These are phyloP conservation scores for Phanerodontia chrysosporium DNA, from an alignment of 768 basidiomycete species.

Conservation along the genomic window DNA sequence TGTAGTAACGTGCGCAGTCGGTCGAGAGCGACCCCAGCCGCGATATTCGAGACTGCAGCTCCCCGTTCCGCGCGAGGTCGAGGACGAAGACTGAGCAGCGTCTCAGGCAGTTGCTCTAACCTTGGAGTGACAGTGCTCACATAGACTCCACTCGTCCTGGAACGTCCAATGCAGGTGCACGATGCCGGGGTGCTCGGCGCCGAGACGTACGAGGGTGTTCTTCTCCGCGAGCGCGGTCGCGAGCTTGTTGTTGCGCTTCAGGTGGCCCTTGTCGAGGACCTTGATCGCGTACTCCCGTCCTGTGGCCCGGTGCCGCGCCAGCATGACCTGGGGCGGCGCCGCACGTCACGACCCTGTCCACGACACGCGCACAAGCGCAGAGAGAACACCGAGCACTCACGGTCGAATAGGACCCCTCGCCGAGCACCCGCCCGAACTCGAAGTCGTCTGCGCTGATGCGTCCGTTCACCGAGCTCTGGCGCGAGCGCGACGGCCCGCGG, in stretches of 20 bases:
- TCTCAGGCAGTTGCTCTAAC: slow-evolving; percentile 2
- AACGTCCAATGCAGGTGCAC: slow-evolving; percentile 81
- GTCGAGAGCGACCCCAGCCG: slow-evolving; percentile 84
- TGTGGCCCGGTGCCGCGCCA: slow-evolving; percentile 48
- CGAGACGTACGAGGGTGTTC: slow-evolving; percentile 64
- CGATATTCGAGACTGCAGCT: slow-evolving; percentile 68
- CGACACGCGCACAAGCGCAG: not conserved
- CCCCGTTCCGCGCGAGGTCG: slow-evolving; percentile 73
- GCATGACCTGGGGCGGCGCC: slow-evolving; percentile 45
- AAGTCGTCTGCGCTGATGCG: slow-evolving; percentile 57
- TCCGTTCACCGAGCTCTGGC: slow-evolving; percentile 43
- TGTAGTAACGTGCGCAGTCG: slow-evolving; percentile 74
- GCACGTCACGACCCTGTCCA: not conserved
- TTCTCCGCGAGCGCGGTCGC: slow-evolving; percentile 78
- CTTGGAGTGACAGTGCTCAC: slow-evolving; percentile 38
- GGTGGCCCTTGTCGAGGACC: slow-evolving; percentile 79
- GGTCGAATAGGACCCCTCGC: slow-evolving; percentile 81
- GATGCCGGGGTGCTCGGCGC: slow-evolving; percentile 73
- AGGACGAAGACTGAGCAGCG: slow-evolving; percentile 64
- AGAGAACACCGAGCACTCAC: slow-evolving; percentile 39
- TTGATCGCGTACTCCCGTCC: slow-evolving; percentile 73
- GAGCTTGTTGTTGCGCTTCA: slow-evolving; percentile 74
- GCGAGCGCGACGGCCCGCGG: slow-evolving; percentile 33
- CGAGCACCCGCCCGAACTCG: slow-evolving; percentile 67
- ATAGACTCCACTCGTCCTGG: slow-evolving; percentile 80